A percentile compares a stretch with the other conserved stretches of the same genome.
Evolutionary conservation across 108 stramenopile genomes (phyloP).

Genomic region (Cyclotella atomus): DNA sequence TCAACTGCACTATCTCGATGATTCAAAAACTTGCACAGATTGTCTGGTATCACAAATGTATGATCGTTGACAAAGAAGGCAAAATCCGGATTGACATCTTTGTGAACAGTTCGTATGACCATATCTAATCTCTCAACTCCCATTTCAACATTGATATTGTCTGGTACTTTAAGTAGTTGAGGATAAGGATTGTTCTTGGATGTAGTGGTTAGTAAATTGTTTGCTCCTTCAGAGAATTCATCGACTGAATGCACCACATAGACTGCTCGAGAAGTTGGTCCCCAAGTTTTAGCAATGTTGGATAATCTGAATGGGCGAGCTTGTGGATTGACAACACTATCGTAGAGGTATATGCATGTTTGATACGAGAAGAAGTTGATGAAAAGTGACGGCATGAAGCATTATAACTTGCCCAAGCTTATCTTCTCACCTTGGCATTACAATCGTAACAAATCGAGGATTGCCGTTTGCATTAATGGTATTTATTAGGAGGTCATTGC

Average conservation of each 20-base stretch:
- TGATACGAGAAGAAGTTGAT: no score
- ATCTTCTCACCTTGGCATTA: conserved; percentile 50
- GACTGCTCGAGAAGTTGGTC: conserved; percentile 65
- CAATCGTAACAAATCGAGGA: conserved; percentile 78
- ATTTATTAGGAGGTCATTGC: background rate
- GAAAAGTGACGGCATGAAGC: no score
- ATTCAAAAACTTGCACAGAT: conserved; percentile 76
- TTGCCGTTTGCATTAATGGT: background rate
- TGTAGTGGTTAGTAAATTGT: conserved; percentile 30
- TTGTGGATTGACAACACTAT: conserved; percentile 83
- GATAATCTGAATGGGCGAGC: conserved; percentile 57
- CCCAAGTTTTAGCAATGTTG: conserved; percentile 88
- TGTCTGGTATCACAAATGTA: conserved; percentile 85
- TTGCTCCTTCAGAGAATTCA: conserved; percentile 63
- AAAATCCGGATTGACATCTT: conserved; percentile 81
- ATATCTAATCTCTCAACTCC: conserved; percentile 74
- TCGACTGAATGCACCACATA: conserved; percentile 69
- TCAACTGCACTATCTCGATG: conserved; percentile 55
- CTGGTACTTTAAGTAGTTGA: conserved; percentile 69
- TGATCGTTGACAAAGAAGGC: conserved; percentile 93
- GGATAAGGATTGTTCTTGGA: conserved; percentile 55
- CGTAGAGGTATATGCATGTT: no score
- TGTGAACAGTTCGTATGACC: conserved; percentile 67
- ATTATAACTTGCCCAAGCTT: background rate
- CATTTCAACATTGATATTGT: conserved; percentile 61